Base-by-base conservation (phyloP, 2,329 filamentous ascomycete species). In the Apiospora koreana region DNA sequence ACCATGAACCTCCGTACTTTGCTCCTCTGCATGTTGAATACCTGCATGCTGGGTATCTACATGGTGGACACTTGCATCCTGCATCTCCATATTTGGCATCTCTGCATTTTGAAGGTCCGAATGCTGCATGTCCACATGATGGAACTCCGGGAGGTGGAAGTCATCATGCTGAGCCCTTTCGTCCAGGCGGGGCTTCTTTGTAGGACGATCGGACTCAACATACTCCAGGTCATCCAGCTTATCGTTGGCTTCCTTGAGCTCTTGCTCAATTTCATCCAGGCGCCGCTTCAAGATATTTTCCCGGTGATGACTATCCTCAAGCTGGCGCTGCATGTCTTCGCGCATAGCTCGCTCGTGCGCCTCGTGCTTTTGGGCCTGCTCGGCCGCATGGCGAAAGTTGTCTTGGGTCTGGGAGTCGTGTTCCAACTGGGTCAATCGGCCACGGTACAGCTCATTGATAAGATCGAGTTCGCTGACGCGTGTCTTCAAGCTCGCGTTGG, bases 391-490 rank as follows among this genome's bases (percentile, higher is more conserved):
- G 21, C 81, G 80, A 70, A 77, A 86, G 82, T 82, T 90, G 83
- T 74, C 88, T 86, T 77, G 90, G 82, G 77, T 91, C 83, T 68
- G 92, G 78, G 95, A 93, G 77, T 92, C 92, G 74, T 91, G 89
- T 79, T 97, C 94, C 16, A 96, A 86, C 78, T 96, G 93, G 87
- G 79, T 90, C 81, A 98, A 90, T 14, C 92, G 89, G 46, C 91
- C 91, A 67, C 91, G 87, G 80, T 94, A 94, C 62, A 95, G 85
- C 78, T 93, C 92, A 77, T 95, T 98, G 84, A 99, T 98, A 68
- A 99, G 89, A 79, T 99, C 96, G 31, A 99, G 87, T 81, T 99
- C 96, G 75, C 92, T 96, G 43, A 99, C 95, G 54, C 96, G 91
- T 0, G 96, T 99, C 83, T 97, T 97, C n/a, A 98, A 86, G 67